Conservation (phyloP, 768 basidiomycete genomes). For the Suillus decipiens region DNA sequence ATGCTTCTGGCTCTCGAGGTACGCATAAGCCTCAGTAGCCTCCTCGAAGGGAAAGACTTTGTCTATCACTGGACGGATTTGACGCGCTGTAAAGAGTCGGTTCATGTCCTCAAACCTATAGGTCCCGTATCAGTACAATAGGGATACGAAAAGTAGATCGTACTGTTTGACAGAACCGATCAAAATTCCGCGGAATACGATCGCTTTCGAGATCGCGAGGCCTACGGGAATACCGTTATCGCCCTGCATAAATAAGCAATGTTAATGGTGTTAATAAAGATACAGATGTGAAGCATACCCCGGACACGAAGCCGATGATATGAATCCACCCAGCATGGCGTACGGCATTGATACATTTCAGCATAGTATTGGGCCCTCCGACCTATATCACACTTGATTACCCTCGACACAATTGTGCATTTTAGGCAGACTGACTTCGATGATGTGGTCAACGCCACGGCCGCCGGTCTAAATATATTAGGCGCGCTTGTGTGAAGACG, state of each 20-base stretch:
- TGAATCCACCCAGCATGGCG: constrained; percentile 46
- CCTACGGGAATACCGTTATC: constrained; percentile 32
- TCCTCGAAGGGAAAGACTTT: constrained; percentile 60
- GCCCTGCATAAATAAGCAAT: constrained; percentile 16
- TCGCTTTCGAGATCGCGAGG: constrained; percentile 40
- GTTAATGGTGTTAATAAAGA: background rate
- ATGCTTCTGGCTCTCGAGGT: constrained; percentile 55
- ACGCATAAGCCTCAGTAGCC: constrained; percentile 50
- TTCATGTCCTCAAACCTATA: constrained; percentile 56
- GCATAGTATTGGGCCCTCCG: constrained; percentile 53
- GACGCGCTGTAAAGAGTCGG: constrained; percentile 44
- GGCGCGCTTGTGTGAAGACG: background rate
- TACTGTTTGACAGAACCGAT: constrained; percentile 63
- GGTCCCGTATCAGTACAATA: background rate
- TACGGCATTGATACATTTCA: constrained; percentile 42
- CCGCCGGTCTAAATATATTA: constrained; percentile 28
- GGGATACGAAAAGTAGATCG: constrained; percentile 18
- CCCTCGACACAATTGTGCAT: background rate
- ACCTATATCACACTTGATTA: constrained; percentile 36
- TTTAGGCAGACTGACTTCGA: constrained; percentile 19
- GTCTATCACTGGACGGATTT: constrained; percentile 53
- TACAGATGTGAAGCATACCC: constrained; percentile 27
- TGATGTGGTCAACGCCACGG: constrained; percentile 38
- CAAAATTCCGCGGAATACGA: constrained; percentile 51
- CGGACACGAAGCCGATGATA: constrained; percentile 53